Percentiles rank a stretch among this genome's conserved stretches.
phyloP scores from a whole-genome alignment of 345 rosid genomes.

The Odontarrhena argentea region DNA sequence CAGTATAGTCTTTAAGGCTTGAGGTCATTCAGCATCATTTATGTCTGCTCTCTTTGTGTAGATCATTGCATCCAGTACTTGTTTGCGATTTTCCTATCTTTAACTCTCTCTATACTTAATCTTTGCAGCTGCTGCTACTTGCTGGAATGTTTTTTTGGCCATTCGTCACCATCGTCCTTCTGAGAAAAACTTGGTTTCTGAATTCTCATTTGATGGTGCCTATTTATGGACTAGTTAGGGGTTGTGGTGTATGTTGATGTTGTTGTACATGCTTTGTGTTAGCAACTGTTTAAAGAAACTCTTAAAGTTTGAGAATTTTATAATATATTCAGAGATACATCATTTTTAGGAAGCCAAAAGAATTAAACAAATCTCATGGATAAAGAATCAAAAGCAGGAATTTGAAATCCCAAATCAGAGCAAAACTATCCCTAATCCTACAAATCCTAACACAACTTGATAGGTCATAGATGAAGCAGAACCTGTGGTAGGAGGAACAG shows the following conservation, averaged over 20 bases:
- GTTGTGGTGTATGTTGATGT: slow-evolving; percentile 13
- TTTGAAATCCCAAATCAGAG: background rate
- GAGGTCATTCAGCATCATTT: slow-evolving; percentile 13
- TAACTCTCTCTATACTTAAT: slow-evolving; percentile 9
- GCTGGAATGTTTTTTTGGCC: slow-evolving; percentile 20
- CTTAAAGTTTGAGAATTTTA: slow-evolving; percentile 1
- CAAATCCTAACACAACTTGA: slow-evolving; percentile 24
- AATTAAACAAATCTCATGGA: slow-evolving; percentile 3
- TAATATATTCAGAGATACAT: slow-evolving; percentile 12
- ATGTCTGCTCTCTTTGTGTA: background rate
- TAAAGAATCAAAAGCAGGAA: slow-evolving; percentile 8
- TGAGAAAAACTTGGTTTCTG: slow-evolving; percentile 24
- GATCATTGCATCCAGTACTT: slow-evolving; percentile 2
- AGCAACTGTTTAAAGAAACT: slow-evolving; percentile 7
- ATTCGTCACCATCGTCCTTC: background rate
- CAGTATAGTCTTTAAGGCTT: background rate
- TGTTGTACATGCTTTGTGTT: slow-evolving; percentile 28
- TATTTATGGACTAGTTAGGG: slow-evolving; percentile 8
- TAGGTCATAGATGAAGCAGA: slow-evolving; percentile 19
- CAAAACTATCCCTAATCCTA: slow-evolving; percentile 29
- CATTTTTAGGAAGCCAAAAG: slow-evolving; percentile 4
- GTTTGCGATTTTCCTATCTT: background rate
- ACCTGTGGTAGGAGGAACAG: slow-evolving; percentile 36
- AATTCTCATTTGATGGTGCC: slow-evolving; percentile 6
- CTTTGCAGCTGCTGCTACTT: slow-evolving; percentile 32